A percentile compares a stretch with the other conserved stretches of the same genome.
Conservation (phyloP, 257 asterid species). For the Petrea volubilis region DNA sequence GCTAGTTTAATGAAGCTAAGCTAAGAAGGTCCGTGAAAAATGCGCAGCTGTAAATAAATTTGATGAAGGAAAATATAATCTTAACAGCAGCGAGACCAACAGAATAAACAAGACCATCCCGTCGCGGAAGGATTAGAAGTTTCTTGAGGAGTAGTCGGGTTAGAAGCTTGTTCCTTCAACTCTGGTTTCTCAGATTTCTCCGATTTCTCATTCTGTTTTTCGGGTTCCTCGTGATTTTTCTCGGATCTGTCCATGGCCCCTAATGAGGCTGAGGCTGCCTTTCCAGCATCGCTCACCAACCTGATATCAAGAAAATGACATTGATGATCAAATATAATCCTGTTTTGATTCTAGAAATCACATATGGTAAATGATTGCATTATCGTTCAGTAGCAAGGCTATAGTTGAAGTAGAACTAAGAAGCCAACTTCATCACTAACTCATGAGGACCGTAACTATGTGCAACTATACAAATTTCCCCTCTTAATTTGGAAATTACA, state of each 20-base stretch:
- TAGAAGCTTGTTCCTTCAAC: conserved; percentile 17
- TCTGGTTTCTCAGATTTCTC: conserved; percentile 37
- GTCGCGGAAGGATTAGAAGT: conserved; percentile 17
- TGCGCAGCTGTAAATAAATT: background rate
- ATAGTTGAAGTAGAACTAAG: background rate
- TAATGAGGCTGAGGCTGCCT: conserved; percentile 26
- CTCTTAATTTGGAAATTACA: no score
- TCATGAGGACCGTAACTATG: background rate
- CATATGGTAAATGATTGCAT: background rate
- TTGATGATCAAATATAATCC: background rate
- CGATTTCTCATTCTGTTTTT: conserved; percentile 24
- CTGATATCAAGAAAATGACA: conserved; percentile 35
- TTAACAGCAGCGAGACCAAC: conserved; percentile 45
- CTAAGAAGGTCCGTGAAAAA: background rate
- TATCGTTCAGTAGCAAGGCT: background rate
- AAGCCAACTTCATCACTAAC: background rate
- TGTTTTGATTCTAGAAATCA: background rate
- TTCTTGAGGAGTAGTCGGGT: no score
- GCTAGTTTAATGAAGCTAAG: background rate
- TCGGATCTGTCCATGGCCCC: no score
- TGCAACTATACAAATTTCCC: no score
- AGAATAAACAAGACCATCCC: conserved; percentile 38
- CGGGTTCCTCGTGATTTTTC: no score
- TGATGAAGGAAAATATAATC: background rate
- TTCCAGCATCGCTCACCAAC: conserved; percentile 39